phyloP scores from a whole-genome alignment of 805 yeast genomes.

The Middelhovenomyces tepae region DNA sequence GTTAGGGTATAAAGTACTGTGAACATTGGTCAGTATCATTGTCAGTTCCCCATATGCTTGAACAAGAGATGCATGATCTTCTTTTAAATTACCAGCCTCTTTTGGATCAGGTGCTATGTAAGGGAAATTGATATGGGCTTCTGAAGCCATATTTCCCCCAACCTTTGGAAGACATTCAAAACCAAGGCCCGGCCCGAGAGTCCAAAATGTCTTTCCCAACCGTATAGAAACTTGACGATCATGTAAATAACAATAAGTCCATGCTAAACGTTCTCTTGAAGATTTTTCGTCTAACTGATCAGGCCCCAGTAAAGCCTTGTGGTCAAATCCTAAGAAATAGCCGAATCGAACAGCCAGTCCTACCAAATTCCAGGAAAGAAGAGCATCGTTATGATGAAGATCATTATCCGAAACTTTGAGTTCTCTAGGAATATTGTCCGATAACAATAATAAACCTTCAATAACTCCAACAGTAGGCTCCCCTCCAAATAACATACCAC shows the following conservation, averaged over 20 bases:
- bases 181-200: slow-evolving; percentile 19
- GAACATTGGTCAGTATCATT: slow-evolving; percentile 18
- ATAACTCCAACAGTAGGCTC: slow-evolving; percentile 17
- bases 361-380: slow-evolving; percentile 18
- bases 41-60: slow-evolving; percentile 19
- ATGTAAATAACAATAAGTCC: slow-evolving; percentile 19
- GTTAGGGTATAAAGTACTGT: slow-evolving; percentile 18
- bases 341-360: slow-evolving; percentile 18
- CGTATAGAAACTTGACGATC: slow-evolving; percentile 20
- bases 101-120: no score
- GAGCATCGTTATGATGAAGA: slow-evolving; percentile 12
- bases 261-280: slow-evolving; percentile 16
- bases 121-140: no score
- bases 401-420: slow-evolving; percentile 8
- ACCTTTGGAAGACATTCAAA: slow-evolving; percentile 15
- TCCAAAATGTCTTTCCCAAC: slow-evolving; percentile 19
- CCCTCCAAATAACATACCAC: slow-evolving; percentile 12
- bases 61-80: slow-evolving; percentile 15
- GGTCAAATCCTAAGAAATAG: slow-evolving; percentile 18
- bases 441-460: slow-evolving; percentile 17
- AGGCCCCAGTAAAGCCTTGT: slow-evolving; percentile 16
- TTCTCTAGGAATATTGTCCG: slow-evolving; percentile 17
- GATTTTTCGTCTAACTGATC: slow-evolving; percentile 13
- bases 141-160: no score
- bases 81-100: no score